phyloP scores from a whole-genome alignment of 163 green algal genomes.

The Chlorella variabilis region DNA sequence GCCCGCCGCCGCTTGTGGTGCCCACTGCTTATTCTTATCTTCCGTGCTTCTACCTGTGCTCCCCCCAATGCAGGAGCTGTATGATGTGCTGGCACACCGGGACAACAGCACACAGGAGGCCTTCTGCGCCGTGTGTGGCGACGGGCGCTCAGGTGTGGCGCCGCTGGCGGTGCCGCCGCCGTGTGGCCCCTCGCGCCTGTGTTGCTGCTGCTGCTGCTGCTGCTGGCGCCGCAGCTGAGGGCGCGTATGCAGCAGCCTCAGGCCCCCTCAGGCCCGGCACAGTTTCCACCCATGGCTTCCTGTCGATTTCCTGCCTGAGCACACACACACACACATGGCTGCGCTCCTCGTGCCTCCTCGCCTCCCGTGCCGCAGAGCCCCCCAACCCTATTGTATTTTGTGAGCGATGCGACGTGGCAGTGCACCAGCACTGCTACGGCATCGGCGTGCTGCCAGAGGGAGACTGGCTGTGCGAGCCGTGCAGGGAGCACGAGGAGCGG shows the following conservation, averaged over 20 bases:
- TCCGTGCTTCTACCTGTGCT: background rate
- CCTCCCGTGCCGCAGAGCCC: constrained; percentile 39
- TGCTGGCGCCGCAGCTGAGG: too few relatives aligned
- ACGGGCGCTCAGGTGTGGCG: constrained; percentile 65
- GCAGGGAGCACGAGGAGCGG: constrained; percentile 71
- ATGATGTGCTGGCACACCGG: constrained; percentile 57
- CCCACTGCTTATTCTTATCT: too few relatives aligned
- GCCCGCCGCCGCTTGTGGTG: too few relatives aligned
- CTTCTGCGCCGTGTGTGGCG: constrained; percentile 87
- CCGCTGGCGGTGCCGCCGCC: background rate
- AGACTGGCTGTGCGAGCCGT: constrained; percentile 78
- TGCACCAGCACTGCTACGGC: constrained; percentile 94
- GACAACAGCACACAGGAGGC: constrained; percentile 75
- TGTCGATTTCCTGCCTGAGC: too few relatives aligned
- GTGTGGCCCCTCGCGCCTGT: too few relatives aligned
- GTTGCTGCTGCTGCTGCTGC: too few relatives aligned
- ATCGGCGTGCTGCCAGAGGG: constrained; percentile 74
- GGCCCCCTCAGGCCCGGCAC: too few relatives aligned
- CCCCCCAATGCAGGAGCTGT: constrained; percentile 29
- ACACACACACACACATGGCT: background rate
- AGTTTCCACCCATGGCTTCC: too few relatives aligned
- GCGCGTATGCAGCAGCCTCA: too few relatives aligned
- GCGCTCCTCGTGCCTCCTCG: background rate
- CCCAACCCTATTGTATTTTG: constrained; percentile 96
- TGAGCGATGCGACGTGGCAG: constrained; percentile 92